Evolutionary conservation across 1,284 basidiomycete species (phyloP), one percentile per base, ranked within the genome.

Genomic region (Clitocybe nebularis): DNA sequence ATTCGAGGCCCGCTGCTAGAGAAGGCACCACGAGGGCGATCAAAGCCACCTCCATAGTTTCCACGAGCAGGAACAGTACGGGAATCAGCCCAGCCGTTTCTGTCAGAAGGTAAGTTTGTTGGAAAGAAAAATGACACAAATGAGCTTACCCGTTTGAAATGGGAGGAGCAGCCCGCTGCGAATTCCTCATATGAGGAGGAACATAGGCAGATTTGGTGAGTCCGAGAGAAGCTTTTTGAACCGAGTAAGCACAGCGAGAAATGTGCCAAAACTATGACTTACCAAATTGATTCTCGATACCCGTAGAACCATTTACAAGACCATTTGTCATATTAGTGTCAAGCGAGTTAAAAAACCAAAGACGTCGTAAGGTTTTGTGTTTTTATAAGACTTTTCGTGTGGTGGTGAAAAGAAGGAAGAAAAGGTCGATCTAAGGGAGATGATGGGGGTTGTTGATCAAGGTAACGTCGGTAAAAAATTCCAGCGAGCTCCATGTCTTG

Each of bases 171-270:
- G 81, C 84, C 75, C 81, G 81, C 84, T 85, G 84, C 77, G 75
- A 64, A 67, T 71, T 76, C 72, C 88, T 83, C 77, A 91, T 65
- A 71, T 95, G 92, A 62, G 93, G 93, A 57, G 93, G 93, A 55
- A 96, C 88, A 73, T 96, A 96, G 54, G 92, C 82, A 60, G 88
- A 81, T 75, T 84, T 86, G 66, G 81, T 83, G 65, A 89, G 74
- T 61, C 79, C 77, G 61, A 89, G 81, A 72, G 82, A 77, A 47
- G 67, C 68, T 69, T 53, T 39, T 44, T 45, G 41, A 24, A 23
- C 4, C 44, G 46, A 43, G 39, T 40, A 39, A 50, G 47, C 36
- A 40, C 44, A 23, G 52, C 51, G 43, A 37, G 41, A 37, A 42
- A 52, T 39, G 21, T 41, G 25, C 45, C 35, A 43, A 22, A 38